Base-by-base conservation (phyloP, 768 basidiomycete genomes). In the Tricholoma terreum region DNA sequence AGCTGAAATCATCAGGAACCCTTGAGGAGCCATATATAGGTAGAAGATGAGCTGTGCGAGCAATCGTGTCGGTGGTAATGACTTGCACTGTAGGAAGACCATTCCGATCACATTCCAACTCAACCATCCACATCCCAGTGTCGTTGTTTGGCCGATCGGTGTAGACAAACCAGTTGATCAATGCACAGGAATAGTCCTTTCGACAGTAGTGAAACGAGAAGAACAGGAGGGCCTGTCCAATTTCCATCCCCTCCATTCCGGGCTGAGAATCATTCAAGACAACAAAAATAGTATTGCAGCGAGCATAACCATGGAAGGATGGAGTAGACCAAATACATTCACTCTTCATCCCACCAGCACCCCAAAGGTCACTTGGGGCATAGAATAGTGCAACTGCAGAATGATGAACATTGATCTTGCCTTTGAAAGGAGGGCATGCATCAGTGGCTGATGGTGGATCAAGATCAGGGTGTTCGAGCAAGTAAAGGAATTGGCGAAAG, bases 241-340 rank as follows among this genome's bases (percentile, higher is more conserved):
- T n/a, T n/a, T n/a, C n/a, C n/a, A n/a, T n/a, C n/a, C n/a, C n/a
- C n/a, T n/a, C n/a, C n/a, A n/a, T n/a, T n/a, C n/a, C n/a, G n/a
- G n/a, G n/a, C n/a, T n/a, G n/a, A n/a, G n/a, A n/a, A n/a, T n/a
- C n/a, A n/a, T n/a, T n/a, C n/a, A n/a, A n/a, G n/a, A n/a, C n/a
- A n/a, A 73, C 65, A 52, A 74, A 68, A 0, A 68, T 69, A 0
- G 64, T 71, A 42, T 75, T 71, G 11, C 53, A 55, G 0, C 69
- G 58, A 3, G 51, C 52, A 17, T 63, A 45, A 45, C 61, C 35
- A 27, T 64, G 55, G 60, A 63, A 75, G 3, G 30, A 50, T 1
- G 69, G 71, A 40, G 59, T 65, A 6, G 63, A 66, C 3, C 64
- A 65, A 27, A 75, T 71, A 0, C 52, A 56, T 46, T 75, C 66